These are phyloP conservation scores for Camelina laxa DNA, from an alignment of 345 rosid species.

Conservation along the genomic window DNA sequence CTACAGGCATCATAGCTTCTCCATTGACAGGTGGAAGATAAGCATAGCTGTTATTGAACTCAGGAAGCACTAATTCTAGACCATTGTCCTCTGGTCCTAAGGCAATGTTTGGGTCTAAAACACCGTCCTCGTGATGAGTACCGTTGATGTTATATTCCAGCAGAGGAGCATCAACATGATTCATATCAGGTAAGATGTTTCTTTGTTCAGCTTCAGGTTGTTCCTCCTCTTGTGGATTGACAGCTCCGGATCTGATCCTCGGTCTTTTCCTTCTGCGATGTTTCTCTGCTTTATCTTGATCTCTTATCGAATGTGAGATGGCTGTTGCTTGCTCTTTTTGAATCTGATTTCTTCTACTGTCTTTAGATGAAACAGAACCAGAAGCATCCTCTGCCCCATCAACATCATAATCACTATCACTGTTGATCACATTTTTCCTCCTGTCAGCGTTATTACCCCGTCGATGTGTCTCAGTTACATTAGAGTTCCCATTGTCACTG, in stretches of 20 bases:
- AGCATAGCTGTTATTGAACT: slow-evolving; percentile 52
- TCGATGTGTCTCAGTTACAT: slow-evolving; percentile 67
- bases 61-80: slow-evolving; percentile 48
- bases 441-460: slow-evolving; percentile 51
- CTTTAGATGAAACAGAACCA: slow-evolving; percentile 91
- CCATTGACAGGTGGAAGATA: slow-evolving; percentile 53
- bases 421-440: slow-evolving; percentile 55
- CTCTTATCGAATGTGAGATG: slow-evolving; percentile 40
- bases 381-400: slow-evolving; percentile 68
- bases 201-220: slow-evolving; percentile 47
- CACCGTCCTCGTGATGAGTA: slow-evolving; percentile 46
- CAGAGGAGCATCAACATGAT: slow-evolving; percentile 50
- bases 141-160: slow-evolving; percentile 51
- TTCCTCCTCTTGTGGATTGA: slow-evolving; percentile 49
- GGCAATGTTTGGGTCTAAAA: slow-evolving; percentile 39
- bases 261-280: slow-evolving; percentile 55
- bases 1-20: slow-evolving; percentile 58
- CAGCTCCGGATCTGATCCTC: slow-evolving; percentile 43
- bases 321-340: slow-evolving; percentile 44
- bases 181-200: slow-evolving; percentile 64
- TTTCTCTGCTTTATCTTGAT: slow-evolving; percentile 52
- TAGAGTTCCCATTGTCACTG: slow-evolving; percentile 84
- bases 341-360: slow-evolving; percentile 53
- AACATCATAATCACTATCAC: slow-evolving; percentile 89
- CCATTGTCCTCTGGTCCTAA: slow-evolving; percentile 50